Evolutionary conservation across 139 green algal species (phyloP).

Genomic region (Micractinium conductrix): DNA sequence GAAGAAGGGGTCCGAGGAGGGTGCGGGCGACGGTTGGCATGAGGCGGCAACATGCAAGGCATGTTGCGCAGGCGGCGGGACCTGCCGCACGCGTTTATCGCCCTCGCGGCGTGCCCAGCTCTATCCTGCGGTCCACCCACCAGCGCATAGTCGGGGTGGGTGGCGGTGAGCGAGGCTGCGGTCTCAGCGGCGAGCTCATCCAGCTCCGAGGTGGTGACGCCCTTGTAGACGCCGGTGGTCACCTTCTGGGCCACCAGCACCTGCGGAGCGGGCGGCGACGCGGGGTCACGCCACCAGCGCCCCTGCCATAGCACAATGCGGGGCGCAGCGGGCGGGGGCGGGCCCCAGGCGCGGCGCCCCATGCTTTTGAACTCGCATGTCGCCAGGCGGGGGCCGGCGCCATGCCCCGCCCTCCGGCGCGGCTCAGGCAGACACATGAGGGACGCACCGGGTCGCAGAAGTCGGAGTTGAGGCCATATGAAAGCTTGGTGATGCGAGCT

Average conservation of each 20-base stretch:
- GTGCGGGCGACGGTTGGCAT: not conserved
- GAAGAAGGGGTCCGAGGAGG: not conserved
- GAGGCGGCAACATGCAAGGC: not conserved
- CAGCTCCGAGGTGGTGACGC: constrained; percentile 96
- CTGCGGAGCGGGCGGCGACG: constrained; percentile 52
- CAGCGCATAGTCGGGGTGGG: constrained; percentile 97
- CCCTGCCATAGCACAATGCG: not conserved
- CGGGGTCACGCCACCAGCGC: not conserved
- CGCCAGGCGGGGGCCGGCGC: not conserved
- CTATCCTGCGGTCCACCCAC: too few relatives aligned
- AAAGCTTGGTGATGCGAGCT: constrained; percentile 94
- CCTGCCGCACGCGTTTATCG: too few relatives aligned
- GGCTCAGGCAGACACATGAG: not conserved
- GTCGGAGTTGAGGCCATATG: constrained; percentile 94
- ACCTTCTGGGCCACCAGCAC: constrained; percentile 98
- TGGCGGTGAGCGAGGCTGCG: constrained; percentile 96
- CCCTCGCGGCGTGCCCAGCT: too few relatives aligned
- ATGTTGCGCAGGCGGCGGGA: too few relatives aligned
- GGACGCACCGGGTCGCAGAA: constrained; percentile 92
- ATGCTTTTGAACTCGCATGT: not conserved
- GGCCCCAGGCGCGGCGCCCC: not conserved
- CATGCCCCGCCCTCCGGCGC: not conserved
- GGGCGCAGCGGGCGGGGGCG: too few relatives aligned
- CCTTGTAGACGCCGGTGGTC: constrained; percentile 93
- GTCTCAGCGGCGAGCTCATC: constrained; percentile 99